phyloP scores from a whole-genome alignment of 805 yeast species.

The Saccharomycopsis sp. region DNA sequence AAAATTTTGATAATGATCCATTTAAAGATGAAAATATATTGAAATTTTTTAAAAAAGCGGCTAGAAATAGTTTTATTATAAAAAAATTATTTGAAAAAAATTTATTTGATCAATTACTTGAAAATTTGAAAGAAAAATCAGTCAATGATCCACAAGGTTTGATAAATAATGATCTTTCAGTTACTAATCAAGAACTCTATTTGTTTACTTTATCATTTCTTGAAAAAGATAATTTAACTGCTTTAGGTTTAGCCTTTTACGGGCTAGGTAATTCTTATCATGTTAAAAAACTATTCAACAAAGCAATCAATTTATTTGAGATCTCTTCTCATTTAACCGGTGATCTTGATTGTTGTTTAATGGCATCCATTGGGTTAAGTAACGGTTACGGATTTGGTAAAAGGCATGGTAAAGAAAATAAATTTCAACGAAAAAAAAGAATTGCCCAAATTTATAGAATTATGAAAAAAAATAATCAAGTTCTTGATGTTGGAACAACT shows the following conservation, averaged over 20 bases:
- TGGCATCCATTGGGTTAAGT: slow-evolving; percentile 16
- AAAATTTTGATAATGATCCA: not conserved
- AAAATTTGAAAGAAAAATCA: not conserved
- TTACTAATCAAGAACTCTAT: slow-evolving; percentile 13
- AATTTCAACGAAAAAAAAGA: slow-evolving; percentile 11
- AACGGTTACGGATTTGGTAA: slow-evolving; percentile 18
- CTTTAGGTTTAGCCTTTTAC: slow-evolving; percentile 15
- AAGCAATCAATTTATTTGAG: slow-evolving; percentile 16
- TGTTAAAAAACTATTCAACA: slow-evolving; percentile 6
- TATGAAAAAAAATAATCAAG: slow-evolving; percentile 13
- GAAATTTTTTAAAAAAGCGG: slow-evolving; percentile 11
- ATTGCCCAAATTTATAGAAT: slow-evolving; percentile 17
- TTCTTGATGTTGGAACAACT: slow-evolving; percentile 14
- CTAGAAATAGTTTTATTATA: slow-evolving; percentile 10
- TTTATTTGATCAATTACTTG: slow-evolving; percentile 8
- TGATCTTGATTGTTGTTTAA: slow-evolving; percentile 17
- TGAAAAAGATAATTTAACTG: slow-evolving; percentile 16
- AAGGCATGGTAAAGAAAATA: slow-evolving; percentile 1
- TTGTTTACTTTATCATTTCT: slow-evolving; percentile 8
- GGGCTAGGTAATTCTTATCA: slow-evolving; percentile 16
- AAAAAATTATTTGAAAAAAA: slow-evolving; percentile 2
- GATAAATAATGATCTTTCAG: not conserved
- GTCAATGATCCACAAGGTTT: not conserved
- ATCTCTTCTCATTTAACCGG: slow-evolving; percentile 10
- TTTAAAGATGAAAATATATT: slow-evolving; percentile 8